Conservation (phyloP, 495 filamentous ascomycete species). For the Aspergillus affinis region DNA sequence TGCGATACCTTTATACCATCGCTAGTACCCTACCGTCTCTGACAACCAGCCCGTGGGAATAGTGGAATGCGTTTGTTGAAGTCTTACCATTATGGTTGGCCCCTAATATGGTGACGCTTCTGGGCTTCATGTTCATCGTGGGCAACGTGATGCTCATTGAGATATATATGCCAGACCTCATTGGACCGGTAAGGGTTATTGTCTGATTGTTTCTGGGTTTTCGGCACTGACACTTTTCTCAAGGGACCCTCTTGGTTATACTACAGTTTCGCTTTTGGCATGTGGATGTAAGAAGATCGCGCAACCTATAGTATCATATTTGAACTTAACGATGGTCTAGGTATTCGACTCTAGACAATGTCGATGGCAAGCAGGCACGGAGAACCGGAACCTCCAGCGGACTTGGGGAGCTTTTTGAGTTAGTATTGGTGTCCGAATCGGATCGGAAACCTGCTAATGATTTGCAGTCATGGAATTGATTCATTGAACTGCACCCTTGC, state of each 20-base stretch:
- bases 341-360: constrained; percentile 98
- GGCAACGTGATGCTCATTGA: constrained; percentile 78
- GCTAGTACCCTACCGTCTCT: constrained; percentile 2
- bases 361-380: constrained; percentile 96
- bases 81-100: constrained; percentile 93
- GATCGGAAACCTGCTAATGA: constrained; percentile 30
- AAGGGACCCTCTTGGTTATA: constrained; percentile 90
- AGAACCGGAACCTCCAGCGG: constrained; percentile 93
- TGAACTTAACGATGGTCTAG: constrained; percentile 29
- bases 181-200: constrained; percentile 72
- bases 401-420: constrained; percentile 95
- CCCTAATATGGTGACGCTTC: constrained; percentile 93
- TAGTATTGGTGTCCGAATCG: constrained; percentile 26
- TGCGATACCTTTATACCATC: constrained; percentile 48
- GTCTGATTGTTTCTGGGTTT: background rate
- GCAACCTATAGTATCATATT: too few relatives aligned
- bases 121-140: constrained; percentile 94
- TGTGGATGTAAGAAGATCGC: constrained; percentile 71
- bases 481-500: constrained; percentile 94
- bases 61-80: constrained; percentile 98
- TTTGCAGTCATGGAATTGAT: constrained; percentile 83
- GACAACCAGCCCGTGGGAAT: constrained; percentile 13
- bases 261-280: constrained; percentile 87
- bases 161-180: constrained; percentile 84
- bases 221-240: constrained; percentile 10